Percentiles rank a stretch among this genome's conserved stretches.
These are phyloP conservation scores for Acorus calamus DNA, from an alignment of 106 monocot species.

Conservation along the genomic window DNA sequence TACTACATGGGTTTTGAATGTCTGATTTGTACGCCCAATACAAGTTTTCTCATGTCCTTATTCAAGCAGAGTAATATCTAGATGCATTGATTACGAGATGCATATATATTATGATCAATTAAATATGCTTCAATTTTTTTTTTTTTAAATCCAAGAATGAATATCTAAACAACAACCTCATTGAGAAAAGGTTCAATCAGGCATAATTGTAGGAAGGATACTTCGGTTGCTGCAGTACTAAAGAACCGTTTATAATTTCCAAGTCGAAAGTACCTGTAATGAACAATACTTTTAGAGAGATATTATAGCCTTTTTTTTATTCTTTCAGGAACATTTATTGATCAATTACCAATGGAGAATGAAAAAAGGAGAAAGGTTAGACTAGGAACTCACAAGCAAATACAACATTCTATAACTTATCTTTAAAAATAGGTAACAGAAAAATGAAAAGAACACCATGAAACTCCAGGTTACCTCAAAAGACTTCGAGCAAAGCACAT, in stretches of 20 bases:
- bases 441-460: background rate
- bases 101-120: background rate
- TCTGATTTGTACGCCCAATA: no score
- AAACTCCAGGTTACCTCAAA: constrained; percentile 41
- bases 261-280: constrained; percentile 46
- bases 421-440: background rate
- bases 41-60: no score
- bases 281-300: background rate
- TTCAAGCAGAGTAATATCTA: no score
- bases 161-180: constrained; percentile 45
- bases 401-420: no score
- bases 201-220: constrained; percentile 60
- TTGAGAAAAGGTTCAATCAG: constrained; percentile 78
- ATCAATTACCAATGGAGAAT: no score
- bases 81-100: background rate
- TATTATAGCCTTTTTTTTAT: no score
- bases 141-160: background rate
- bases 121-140: background rate
- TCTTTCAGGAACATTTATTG: no score
- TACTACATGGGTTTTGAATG: no score
- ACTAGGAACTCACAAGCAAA: no score
- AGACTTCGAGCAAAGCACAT: constrained; percentile 59
- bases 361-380: no score
- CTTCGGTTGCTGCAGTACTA: constrained; percentile 31
- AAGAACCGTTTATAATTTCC: constrained; percentile 87